phyloP scores from a whole-genome alignment of 164 flowering plant species.

The Dillenia turbinata region DNA sequence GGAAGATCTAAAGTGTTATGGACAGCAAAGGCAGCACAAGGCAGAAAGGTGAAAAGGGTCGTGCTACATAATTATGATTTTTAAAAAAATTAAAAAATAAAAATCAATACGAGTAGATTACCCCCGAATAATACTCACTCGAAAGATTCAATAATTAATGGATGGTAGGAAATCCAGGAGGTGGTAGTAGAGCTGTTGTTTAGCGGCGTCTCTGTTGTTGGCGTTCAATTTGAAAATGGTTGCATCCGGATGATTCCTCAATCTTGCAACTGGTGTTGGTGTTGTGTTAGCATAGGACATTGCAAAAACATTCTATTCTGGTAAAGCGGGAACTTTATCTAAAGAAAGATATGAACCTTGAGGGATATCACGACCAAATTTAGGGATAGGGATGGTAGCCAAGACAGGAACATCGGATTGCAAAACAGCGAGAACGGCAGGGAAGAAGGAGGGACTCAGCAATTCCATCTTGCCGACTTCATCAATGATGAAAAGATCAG shows the following conservation, averaged over 20 bases:
- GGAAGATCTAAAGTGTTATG: too few species aligned
- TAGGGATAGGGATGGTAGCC: slow-evolving; percentile 76
- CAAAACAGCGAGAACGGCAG: slow-evolving; percentile 65
- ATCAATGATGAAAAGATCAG: slow-evolving; percentile 81
- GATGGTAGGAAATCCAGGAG: slow-evolving; percentile 28
- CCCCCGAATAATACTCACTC: too few species aligned
- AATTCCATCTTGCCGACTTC: slow-evolving; percentile 98
- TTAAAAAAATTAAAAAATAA: too few species aligned
- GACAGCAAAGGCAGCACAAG: too few species aligned
- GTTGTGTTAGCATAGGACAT: too few species aligned
- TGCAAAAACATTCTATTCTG: not conserved
- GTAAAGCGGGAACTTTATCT: not conserved
- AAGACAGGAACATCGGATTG: slow-evolving; percentile 70
- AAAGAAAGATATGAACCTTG: not conserved
- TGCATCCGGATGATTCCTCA: slow-evolving; percentile 76
- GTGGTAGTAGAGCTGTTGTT: slow-evolving; percentile 42
- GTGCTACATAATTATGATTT: too few species aligned
- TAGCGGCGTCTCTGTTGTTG: slow-evolving; percentile 48
- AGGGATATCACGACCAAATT: slow-evolving; percentile 42
- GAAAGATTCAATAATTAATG: too few species aligned
- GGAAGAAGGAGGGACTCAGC: slow-evolving; percentile 74
- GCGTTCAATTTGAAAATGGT: slow-evolving; percentile 43
- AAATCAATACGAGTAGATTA: too few species aligned
- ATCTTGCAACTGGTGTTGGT: slow-evolving; percentile 50
- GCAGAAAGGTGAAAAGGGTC: too few species aligned